Evolutionary conservation across 108 stramenopile genomes (phyloP), one percentile per base, ranked within the genome.

Genomic region (Mediolabrus comicus): DNA sequence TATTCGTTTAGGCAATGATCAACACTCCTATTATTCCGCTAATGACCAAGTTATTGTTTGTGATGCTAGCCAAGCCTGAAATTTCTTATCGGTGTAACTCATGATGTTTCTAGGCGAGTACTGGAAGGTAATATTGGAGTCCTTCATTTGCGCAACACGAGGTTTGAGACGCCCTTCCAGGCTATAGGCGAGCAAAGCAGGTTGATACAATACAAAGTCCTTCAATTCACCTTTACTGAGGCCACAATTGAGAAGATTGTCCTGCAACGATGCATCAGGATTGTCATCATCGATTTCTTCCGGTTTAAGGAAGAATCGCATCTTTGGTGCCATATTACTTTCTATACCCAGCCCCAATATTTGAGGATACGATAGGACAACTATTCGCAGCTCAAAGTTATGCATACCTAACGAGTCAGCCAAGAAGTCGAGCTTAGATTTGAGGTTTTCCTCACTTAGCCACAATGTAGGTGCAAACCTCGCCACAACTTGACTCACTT

Each of bases 171-270:
- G 43, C 5, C 28, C 27, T 34, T 78, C 79, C 22, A 83, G 53
- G 35, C 69, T 72, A 46, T 83, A 83, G 9, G 79, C 82, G 13
- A 83, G 69, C 12, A 83, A 31, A 14, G 82, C 74, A 19, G 82
- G 82, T 33, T 83, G 82, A 25, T 83, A 83, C 2, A 80, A 43
- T 9, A 83, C 82, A 52, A 83, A 76, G 2, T 76, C 78, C 62
- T 69, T 75, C 32, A 83, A 68, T 35, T 83, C 67, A 17, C 39
- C 22, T 43, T 52, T 69, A 24, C 34, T 77, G 28, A 77, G 52
- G 9, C 62, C 63, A 33, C 68, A 74, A 53, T 67, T 59, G 29
- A 66, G 27, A 14, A 33, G 31, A 30, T 30, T 14, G 28, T 58
- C 12, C 19, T 52, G 46, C 22, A 49, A 17, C 46, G 22, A 49